phyloP scores from a whole-genome alignment of 805 yeast genomes.

The Pichia phayaonensis region DNA sequence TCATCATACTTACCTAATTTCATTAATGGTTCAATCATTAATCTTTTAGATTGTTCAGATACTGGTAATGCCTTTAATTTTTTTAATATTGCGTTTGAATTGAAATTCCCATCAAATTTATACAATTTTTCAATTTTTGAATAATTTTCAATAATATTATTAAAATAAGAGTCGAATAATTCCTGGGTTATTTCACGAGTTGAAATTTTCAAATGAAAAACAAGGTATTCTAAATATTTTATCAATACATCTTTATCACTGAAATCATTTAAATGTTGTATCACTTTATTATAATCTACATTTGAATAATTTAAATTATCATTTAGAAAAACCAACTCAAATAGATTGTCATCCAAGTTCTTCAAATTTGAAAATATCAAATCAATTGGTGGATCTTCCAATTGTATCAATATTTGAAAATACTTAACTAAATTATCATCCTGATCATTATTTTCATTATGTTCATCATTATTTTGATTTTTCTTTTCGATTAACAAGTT shows the following conservation, averaged over 20 bases:
- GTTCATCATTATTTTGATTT: neutral
- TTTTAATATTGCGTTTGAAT: slow-evolving; percentile 29
- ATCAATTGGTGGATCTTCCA: slow-evolving; percentile 36
- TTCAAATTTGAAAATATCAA: slow-evolving; percentile 49
- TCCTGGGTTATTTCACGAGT: slow-evolving; percentile 35
- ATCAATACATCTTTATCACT: slow-evolving; percentile 24
- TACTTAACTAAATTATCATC: slow-evolving; percentile 26
- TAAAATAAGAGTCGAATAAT: slow-evolving; percentile 39
- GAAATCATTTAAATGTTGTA: slow-evolving; percentile 38
- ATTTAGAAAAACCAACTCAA: slow-evolving; percentile 51
- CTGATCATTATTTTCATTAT: neutral
- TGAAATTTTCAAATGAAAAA: slow-evolving; percentile 32
- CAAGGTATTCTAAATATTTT: slow-evolving; percentile 46
- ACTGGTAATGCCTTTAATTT: slow-evolving; percentile 15
- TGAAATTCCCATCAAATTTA: slow-evolving; percentile 26
- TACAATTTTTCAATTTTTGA: slow-evolving; percentile 32
- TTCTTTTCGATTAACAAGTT: slow-evolving; percentile 39
- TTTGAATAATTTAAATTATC: slow-evolving; percentile 46
- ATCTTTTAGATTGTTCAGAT: slow-evolving; percentile 25
- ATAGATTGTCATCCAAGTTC: slow-evolving; percentile 24
- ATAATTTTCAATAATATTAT: slow-evolving; percentile 16
- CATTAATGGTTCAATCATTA: slow-evolving; percentile 51
- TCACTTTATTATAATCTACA: slow-evolving; percentile 29
- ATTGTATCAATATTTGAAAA: slow-evolving; percentile 39
- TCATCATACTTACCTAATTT: slow-evolving; percentile 53